phyloP scores from a whole-genome alignment of 106 monocot species.

The Acorus calamus region DNA sequence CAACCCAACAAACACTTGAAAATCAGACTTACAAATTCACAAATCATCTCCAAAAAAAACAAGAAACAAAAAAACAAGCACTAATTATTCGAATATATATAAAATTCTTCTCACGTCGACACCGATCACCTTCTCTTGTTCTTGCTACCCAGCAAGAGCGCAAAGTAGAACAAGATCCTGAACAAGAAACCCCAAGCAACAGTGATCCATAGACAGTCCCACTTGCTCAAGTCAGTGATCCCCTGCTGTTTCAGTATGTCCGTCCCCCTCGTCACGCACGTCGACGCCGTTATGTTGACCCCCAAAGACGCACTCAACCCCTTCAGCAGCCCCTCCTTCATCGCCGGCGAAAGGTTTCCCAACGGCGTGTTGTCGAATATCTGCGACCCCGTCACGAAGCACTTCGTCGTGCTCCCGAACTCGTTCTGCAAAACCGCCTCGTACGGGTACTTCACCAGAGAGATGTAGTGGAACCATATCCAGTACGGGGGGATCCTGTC shows the following conservation, averaged over 20 bases:
- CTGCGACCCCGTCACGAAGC: conserved; percentile 26
- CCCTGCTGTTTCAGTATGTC: background rate
- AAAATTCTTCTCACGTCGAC: background rate
- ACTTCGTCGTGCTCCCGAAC: conserved; percentile 50
- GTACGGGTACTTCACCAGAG: conserved; percentile 90
- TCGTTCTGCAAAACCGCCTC: conserved; percentile 87
- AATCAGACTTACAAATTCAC: no score
- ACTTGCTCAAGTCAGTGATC: background rate
- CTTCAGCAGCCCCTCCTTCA: background rate
- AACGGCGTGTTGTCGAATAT: background rate
- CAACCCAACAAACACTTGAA: no score
- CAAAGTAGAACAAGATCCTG: background rate
- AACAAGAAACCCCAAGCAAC: background rate
- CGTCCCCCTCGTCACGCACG: background rate
- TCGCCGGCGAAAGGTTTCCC: background rate
- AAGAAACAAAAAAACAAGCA: no score
- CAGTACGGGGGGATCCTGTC: conserved; percentile 73
- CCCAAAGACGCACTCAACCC: background rate
- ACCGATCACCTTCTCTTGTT: background rate
- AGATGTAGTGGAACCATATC: conserved; percentile 96
- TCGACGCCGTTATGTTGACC: background rate
- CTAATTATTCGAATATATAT: no score
- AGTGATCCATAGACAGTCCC: background rate
- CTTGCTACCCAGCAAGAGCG: background rate
- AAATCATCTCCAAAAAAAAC: no score